Conservation (phyloP, 1,284 basidiomycete species). For the Spongiforma sp. region DNA sequence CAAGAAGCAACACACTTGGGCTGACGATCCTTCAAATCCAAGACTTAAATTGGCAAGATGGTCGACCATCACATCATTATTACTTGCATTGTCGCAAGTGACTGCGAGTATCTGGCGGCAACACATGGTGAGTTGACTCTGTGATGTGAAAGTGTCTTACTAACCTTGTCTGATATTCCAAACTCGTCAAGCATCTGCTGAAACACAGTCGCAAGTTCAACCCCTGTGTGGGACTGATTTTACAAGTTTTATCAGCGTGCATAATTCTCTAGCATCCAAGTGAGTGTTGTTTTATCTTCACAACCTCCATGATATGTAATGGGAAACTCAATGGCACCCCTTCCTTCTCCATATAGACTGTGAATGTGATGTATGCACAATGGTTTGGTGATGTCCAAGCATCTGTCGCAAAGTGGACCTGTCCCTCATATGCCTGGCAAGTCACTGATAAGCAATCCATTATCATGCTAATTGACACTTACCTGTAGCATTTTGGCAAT, state of each 20-base stretch:
- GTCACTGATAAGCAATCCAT: not conserved
- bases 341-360: not conserved
- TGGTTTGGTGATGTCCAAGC: not conserved
- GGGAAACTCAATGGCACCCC: not conserved
- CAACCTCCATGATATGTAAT: not conserved
- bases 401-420: not conserved
- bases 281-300: not conserved
- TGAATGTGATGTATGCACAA: not conserved
- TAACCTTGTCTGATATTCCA: not conserved
- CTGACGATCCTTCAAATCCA: not conserved
- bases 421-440: not conserved
- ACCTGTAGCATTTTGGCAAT: not conserved
- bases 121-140: not conserved
- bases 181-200: not conserved
- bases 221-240: not conserved
- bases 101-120: not conserved
- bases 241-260: not conserved
- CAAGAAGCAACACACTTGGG: not conserved
- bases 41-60: not conserved
- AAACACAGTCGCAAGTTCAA: not conserved
- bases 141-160: not conserved
- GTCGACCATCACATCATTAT: not conserved
- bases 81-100: not conserved
- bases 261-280: not conserved
- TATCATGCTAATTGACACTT: not conserved